Evolutionary conservation across 139 green algal species (phyloP), one percentile per base, ranked within the genome.

Genomic region (Monoraphidium neglectum): DNA sequence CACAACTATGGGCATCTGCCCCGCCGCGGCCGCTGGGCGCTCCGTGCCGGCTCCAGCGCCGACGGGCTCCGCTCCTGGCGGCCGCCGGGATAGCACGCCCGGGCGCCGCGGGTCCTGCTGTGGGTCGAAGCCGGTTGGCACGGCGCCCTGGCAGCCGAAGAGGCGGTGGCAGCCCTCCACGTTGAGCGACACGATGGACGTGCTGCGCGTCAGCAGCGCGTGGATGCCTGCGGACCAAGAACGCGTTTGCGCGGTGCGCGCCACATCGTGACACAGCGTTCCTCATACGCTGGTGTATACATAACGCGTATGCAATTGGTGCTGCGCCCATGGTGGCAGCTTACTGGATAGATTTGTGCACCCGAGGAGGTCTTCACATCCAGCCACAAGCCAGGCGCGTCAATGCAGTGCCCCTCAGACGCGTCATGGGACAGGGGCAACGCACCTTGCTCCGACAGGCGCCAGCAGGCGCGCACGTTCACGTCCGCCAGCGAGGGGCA

Each of bases 151-250:
- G 21, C 12, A n/a, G 38, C 23, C 35, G 37, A 57, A 59, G 12
- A 77, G 70, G 12, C 70, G 33, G 37, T 57, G 57, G 37, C 70
- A 77, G 70, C 70, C 43, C 26, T 77, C 70, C 33, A 77, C 57
- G 16, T 77, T 68, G 0, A 77, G 70, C 70, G 59, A 56, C 70
- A 67, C 26, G 26, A 77, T 37, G 30, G 56, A 77, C 26, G 6
- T 15, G 28, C 70, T 77, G 2, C 8, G n/a, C 23, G 10, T 15
- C 28, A 77, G 57, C 56, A 77, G 70, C n/a, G 33, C 26, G 21
- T 28, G 40, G 35, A 77, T 56, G 38, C 70, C 70, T 77, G 70
- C 56, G 63, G 4, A 36, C 1, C 16, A 43, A 35, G 38, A 40
- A 3, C 38, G 30, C n/a, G 2, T 5, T n/a, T 59, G 36, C 12